Conservation (phyloP, 163 green algal species). For the Chlamydomonas reinhardtii region DNA sequence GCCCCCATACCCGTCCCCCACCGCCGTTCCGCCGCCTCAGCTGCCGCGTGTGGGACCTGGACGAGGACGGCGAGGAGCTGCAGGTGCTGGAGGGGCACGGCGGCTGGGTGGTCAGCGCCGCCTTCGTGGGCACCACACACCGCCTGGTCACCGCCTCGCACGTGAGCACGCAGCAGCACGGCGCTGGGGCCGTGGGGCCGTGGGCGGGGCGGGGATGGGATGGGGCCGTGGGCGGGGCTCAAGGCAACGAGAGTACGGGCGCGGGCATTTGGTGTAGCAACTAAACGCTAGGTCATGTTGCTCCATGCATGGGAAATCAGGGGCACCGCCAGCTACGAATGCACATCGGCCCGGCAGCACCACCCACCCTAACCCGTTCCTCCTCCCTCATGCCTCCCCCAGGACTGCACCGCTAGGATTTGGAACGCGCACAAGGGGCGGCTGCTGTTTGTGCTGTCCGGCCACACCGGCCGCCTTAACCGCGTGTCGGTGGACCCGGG, state of each 20-base stretch:
- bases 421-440: slow-evolving; percentile 53
- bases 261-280: too few relatives aligned
- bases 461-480: slow-evolving; percentile 66
- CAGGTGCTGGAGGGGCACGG: slow-evolving; percentile 63
- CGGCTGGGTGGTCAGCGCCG: slow-evolving; percentile 51
- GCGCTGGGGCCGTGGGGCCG: neutral
- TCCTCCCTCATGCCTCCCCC: too few relatives aligned
- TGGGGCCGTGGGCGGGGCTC: too few relatives aligned
- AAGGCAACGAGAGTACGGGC: too few relatives aligned
- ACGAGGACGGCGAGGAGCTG: slow-evolving; percentile 63
- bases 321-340: too few relatives aligned
- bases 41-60: slow-evolving; percentile 76
- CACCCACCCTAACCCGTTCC: too few relatives aligned
- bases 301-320: too few relatives aligned
- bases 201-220: neutral
- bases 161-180: neutral
- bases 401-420: slow-evolving; percentile 51
- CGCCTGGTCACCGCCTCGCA: slow-evolving; percentile 53
- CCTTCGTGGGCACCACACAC: slow-evolving; percentile 53
- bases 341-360: too few relatives aligned
- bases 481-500: slow-evolving; percentile 63
- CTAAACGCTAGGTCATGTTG: too few relatives aligned
- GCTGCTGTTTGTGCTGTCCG: slow-evolving; percentile 52
- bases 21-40: too few relatives aligned
- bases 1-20: too few relatives aligned